Conservation (phyloP, 2,329 filamentous ascomycete species). For the Xenoacremonium recifei region DNA sequence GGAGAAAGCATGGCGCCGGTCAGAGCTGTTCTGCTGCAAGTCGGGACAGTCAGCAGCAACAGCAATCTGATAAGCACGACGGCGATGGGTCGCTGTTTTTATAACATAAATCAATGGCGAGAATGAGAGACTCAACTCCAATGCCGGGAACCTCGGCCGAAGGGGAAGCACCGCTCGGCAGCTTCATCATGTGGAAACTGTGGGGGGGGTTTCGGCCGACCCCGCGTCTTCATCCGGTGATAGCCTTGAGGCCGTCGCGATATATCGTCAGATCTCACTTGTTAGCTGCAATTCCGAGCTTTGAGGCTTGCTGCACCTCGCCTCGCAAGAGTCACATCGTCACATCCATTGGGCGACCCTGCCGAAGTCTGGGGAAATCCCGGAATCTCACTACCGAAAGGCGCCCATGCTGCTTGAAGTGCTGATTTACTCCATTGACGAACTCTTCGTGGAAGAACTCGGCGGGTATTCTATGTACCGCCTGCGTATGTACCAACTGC, state of each 20-base stretch:
- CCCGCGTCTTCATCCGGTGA: slow-evolving; percentile 22
- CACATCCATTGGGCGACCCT: background rate
- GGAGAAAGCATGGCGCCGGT: slow-evolving; percentile 14
- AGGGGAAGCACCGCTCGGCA: slow-evolving; percentile 16
- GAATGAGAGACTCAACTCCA: background rate
- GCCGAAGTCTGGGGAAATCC: background rate
- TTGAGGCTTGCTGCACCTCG: background rate
- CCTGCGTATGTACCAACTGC: no score
- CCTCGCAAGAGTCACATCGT: no score
- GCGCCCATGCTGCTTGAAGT: background rate
- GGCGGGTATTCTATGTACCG: slow-evolving; percentile 2
- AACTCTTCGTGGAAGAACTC: slow-evolving; percentile 1
- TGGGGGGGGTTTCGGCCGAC: slow-evolving; percentile 22
- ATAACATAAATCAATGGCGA: no score
- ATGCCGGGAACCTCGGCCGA: slow-evolving; percentile 22
- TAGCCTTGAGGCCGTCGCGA: slow-evolving; percentile 16
- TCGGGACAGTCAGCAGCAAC: background rate
- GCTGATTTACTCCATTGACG: slow-evolving; percentile 1
- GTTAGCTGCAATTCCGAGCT: no score
- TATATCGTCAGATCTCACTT: no score
- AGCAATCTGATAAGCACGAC: background rate
- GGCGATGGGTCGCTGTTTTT: background rate
- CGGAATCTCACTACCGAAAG: background rate
- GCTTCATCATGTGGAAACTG: slow-evolving; percentile 7
- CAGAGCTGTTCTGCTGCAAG: background rate